Conservation (phyloP, 176 grass and related monocot genomes). For the Pontederia paniculata region DNA sequence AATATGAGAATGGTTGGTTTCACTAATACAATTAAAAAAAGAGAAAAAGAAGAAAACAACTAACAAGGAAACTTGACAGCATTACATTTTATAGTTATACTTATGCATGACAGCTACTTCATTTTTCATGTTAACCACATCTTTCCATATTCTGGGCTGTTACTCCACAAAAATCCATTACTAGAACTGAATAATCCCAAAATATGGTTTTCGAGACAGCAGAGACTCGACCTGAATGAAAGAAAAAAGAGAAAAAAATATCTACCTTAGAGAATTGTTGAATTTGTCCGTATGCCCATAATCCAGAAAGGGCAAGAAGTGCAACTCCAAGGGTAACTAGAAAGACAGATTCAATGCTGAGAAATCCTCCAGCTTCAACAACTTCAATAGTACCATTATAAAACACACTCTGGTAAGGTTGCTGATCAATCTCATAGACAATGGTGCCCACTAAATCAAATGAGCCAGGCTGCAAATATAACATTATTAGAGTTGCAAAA, state of each 20-base stretch:
- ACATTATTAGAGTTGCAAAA: conserved; percentile 10
- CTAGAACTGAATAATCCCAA: no score
- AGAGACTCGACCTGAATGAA: neutral
- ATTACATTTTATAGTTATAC: no score
- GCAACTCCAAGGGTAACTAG: conserved; percentile 79
- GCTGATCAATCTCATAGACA: conserved; percentile 89
- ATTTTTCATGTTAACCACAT: no score
- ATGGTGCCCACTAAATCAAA: conserved; percentile 92
- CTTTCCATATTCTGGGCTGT: no score
- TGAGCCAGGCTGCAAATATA: conserved; percentile 60
- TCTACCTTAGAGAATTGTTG: conserved; percentile 87
- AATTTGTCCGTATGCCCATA: conserved; percentile 91
- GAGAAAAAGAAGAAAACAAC: no score
- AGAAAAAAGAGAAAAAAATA: neutral
- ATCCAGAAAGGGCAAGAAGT: conserved; percentile 55
- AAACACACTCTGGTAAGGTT: conserved; percentile 71
- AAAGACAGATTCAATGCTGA: conserved; percentile 94
- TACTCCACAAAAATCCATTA: no score
- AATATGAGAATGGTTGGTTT: neutral
- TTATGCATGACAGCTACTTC: no score
- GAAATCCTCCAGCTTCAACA: conserved; percentile 71
- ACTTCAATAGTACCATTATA: conserved; percentile 93
- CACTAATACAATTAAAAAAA: no score
- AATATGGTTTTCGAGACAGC: no score
- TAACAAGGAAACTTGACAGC: no score